Percentiles rank a stretch among this genome's conserved stretches.
phyloP scores from a whole-genome alignment of 1,284 basidiomycete genomes.

The Moesziomyces sp. region DNA sequence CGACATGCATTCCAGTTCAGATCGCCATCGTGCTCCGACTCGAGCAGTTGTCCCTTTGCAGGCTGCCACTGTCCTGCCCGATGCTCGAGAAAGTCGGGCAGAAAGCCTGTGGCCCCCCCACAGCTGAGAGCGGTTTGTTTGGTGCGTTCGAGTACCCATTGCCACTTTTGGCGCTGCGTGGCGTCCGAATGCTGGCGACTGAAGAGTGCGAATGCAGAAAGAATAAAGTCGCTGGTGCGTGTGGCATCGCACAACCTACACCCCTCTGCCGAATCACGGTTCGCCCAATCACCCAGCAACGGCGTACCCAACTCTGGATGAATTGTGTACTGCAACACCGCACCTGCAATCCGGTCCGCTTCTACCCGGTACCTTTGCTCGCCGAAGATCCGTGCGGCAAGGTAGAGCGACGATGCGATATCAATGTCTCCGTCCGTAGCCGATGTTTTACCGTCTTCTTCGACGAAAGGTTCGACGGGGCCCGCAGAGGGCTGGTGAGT shows the following conservation, averaged over 20 bases:
- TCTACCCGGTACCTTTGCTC: slow-evolving; percentile 45
- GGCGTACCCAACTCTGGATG: slow-evolving; percentile 52
- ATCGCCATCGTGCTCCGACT: slow-evolving; percentile 54
- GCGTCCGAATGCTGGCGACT: slow-evolving; percentile 36
- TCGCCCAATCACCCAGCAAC: slow-evolving; percentile 62
- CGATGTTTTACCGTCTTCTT: slow-evolving; percentile 49
- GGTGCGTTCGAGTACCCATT: slow-evolving; percentile 46
- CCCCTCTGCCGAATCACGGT: slow-evolving; percentile 34
- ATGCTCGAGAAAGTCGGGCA: slow-evolving; percentile 53
- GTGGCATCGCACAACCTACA: slow-evolving; percentile 51
- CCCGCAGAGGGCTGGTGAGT: slow-evolving; percentile 10
- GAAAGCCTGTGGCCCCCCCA: slow-evolving; percentile 31
- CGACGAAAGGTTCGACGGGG: slow-evolving; percentile 37
- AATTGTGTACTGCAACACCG: slow-evolving; percentile 43
- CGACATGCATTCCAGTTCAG: slow-evolving; percentile 64
- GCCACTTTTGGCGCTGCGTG: slow-evolving; percentile 39
- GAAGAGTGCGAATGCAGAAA: slow-evolving; percentile 56
- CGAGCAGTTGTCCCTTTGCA: slow-evolving; percentile 47
- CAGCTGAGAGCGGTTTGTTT: slow-evolving; percentile 36
- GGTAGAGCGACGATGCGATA: slow-evolving; percentile 58
- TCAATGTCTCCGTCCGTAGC: slow-evolving; percentile 64
- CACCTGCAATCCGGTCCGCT: slow-evolving; percentile 37
- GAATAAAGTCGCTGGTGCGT: slow-evolving; percentile 56
- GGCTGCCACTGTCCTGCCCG: slow-evolving; percentile 31
- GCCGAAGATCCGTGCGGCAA: slow-evolving; percentile 37